phyloP scores from a whole-genome alignment of 2,329 filamentous ascomycete species.

The Leptographium radiaticola region DNA sequence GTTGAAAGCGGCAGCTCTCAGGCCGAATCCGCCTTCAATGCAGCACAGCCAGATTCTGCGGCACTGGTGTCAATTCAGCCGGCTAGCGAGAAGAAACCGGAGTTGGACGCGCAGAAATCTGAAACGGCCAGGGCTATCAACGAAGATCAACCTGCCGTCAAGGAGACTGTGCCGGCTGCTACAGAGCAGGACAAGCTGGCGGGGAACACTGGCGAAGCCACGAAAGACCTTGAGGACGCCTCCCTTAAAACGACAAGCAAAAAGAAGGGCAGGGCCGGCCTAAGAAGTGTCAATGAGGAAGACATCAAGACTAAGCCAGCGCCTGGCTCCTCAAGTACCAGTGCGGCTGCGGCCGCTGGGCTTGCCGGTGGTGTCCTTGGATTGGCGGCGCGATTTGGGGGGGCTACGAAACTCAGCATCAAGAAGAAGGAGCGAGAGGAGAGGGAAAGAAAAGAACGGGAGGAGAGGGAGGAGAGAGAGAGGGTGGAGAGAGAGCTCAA shows the following conservation, averaged over 20 bases:
- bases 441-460: background rate
- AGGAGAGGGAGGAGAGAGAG: background rate
- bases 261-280: background rate
- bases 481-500: background rate
- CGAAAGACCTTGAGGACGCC: background rate
- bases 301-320: background rate
- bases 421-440: background rate
- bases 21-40: slow-evolving; percentile 5
- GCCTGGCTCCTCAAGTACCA: background rate
- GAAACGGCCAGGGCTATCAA: too few species aligned
- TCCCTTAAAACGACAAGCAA: background rate
- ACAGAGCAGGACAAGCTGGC: background rate
- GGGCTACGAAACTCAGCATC: background rate
- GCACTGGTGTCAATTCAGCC: background rate
- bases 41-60: background rate
- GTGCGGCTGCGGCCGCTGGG: background rate
- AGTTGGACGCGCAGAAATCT: too few species aligned
- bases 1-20: slow-evolving; percentile 12
- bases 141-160: too few species aligned
- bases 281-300: background rate
- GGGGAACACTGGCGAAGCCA: background rate
- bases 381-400: background rate
- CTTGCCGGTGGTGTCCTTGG: background rate
- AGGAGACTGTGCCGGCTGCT: background rate
- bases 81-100: too few species aligned